A percentile compares a stretch with the other conserved stretches of the same genome.
phyloP scores from a whole-genome alignment of 371 early-diverging fungal species.

The Saksenaea oblongispora region DNA sequence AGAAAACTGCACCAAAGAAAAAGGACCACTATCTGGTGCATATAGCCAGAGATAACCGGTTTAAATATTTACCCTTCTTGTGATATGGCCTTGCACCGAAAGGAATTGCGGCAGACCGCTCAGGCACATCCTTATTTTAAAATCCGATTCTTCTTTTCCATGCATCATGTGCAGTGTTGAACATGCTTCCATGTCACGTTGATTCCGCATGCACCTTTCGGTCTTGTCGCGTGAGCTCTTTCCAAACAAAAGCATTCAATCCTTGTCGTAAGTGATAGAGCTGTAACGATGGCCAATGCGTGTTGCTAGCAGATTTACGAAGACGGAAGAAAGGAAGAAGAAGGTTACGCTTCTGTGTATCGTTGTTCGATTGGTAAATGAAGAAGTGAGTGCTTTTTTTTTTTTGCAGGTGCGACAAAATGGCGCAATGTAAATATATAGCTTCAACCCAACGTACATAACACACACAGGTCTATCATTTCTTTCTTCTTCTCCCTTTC shows the following conservation, averaged over 20 bases:
- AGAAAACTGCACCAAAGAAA: no score
- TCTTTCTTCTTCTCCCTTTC: slow-evolving; percentile 6
- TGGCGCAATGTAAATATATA: neutral
- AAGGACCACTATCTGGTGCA: no score
- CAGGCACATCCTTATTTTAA: neutral
- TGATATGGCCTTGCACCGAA: no score
- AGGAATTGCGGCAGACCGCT: no score
- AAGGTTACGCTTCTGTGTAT: neutral
- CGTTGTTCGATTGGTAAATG: neutral
- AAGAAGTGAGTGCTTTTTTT: neutral
- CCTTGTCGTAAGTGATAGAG: no score
- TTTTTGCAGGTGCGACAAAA: neutral
- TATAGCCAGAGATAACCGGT: no score
- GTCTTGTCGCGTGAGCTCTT: neutral
- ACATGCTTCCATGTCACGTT: slow-evolving; percentile 1
- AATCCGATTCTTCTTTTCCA: neutral
- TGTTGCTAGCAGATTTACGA: no score
- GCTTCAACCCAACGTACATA: neutral
- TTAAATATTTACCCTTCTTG: no score
- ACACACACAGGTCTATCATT: neutral
- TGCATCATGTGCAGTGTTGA: neutral
- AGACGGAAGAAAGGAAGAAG: neutral
- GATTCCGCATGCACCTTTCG: neutral
- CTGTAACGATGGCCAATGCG: no score
- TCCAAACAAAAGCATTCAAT: neutral